Percentiles rank a stretch among this genome's conserved stretches.
Evolutionary conservation across 305 asterid species (phyloP).

Genomic region (Ruellia speciosa): DNA sequence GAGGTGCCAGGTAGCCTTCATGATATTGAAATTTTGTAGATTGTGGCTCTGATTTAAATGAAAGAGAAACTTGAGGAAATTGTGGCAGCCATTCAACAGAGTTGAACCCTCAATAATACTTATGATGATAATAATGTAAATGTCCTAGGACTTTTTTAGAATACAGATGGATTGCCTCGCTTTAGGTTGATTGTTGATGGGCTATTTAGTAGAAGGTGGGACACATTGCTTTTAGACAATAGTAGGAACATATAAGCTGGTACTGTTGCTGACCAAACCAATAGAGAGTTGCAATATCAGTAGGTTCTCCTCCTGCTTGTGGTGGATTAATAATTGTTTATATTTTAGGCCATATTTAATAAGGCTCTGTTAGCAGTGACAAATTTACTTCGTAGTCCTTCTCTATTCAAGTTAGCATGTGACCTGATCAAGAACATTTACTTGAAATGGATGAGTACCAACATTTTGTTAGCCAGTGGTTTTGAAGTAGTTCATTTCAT

Average conservation of each 20-base stretch:
- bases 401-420: not conserved
- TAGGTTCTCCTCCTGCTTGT: slow-evolving; percentile 5
- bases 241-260: not conserved
- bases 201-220: not conserved
- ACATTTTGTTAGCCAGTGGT: not conserved
- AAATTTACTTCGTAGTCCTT: not conserved
- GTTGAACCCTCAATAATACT: too few relatives aligned
- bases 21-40: not conserved
- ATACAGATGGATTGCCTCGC: not conserved
- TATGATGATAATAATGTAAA: not conserved
- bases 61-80: not conserved
- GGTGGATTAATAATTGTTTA: slow-evolving; percentile 2
- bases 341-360: not conserved
- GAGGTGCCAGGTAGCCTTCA: not conserved
- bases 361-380: not conserved
- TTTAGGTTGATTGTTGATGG: not conserved
- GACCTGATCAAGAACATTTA: not conserved
- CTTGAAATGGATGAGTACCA: slow-evolving; percentile 7
- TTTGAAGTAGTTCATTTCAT: not conserved
- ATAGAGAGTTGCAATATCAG: not conserved
- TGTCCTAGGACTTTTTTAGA: too few relatives aligned
- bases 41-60: not conserved
- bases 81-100: not conserved
- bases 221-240: not conserved
- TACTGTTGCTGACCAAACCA: not conserved